A percentile compares a stretch with the other conserved stretches of the same genome.
Conservation (phyloP, 805 yeast genomes). For the Debaryomyces maramus region DNA sequence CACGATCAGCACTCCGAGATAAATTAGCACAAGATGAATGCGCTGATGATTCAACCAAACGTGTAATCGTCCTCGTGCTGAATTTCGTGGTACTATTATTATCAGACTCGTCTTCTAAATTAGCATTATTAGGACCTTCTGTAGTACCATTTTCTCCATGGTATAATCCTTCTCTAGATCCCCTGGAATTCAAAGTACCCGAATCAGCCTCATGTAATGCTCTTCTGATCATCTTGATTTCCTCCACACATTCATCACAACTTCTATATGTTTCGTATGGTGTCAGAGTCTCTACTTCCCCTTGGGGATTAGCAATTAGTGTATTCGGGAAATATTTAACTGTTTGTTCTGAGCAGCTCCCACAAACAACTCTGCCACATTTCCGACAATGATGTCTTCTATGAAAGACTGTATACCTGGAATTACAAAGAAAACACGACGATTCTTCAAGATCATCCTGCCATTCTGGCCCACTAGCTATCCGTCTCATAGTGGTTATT, state of each 20-base stretch:
- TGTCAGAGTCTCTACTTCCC: constrained; percentile 46
- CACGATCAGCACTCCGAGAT: constrained; percentile 5
- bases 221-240: constrained; percentile 49
- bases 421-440: constrained; percentile 56
- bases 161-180: background rate
- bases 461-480: constrained; percentile 51
- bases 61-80: constrained; percentile 17
- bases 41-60: constrained; percentile 20
- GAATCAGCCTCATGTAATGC: constrained; percentile 30
- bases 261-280: constrained; percentile 66
- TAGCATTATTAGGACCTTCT: background rate
- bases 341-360: constrained; percentile 56
- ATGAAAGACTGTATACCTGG: constrained; percentile 55
- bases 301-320: constrained; percentile 55
- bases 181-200: background rate
- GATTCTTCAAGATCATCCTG: constrained; percentile 60
- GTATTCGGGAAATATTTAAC: constrained; percentile 60
- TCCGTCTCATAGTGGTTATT: background rate
- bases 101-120: constrained; percentile 4
- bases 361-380: constrained; percentile 82
- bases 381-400: constrained; percentile 82
- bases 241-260: constrained; percentile 71
- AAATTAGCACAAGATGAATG: constrained; percentile 15
- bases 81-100: constrained; percentile 21
- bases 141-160: constrained; percentile 15